phyloP scores from a whole-genome alignment of 2,329 filamentous ascomycete species.

The Paraphaeosphaeria sporulosa region DNA sequence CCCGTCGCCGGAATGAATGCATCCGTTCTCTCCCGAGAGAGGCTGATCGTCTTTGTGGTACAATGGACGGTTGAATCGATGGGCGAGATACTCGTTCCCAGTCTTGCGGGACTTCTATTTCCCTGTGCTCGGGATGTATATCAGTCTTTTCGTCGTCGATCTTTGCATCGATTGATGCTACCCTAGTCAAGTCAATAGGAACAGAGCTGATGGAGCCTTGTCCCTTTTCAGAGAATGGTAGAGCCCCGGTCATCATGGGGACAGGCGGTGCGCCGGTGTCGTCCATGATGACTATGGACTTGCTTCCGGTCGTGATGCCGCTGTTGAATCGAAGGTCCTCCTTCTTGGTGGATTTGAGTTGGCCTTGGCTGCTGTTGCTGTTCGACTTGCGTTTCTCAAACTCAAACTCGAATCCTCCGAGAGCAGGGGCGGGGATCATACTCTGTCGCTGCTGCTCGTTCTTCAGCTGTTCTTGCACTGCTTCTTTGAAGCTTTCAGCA shows the following conservation, averaged over 20 bases:
- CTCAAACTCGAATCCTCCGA: conserved; percentile 47
- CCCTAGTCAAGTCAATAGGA: conserved; percentile 19
- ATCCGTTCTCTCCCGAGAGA: conserved; percentile 42
- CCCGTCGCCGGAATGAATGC: conserved; percentile 46
- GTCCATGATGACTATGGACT: conserved; percentile 89
- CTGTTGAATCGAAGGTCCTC: conserved; percentile 55
- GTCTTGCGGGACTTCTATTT: conserved; percentile 16
- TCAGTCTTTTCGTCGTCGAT: conserved; percentile 21
- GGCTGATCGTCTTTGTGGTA: conserved; percentile 35
- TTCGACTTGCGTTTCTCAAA: conserved; percentile 35
- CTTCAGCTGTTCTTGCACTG: conserved; percentile 69
- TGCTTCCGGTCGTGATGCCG: conserved; percentile 78
- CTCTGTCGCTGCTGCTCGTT: conserved; percentile 34
- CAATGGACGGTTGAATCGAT: conserved; percentile 27
- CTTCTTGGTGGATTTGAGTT: conserved; percentile 14
- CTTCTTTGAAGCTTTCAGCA: conserved; percentile 79
- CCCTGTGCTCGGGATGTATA: conserved; percentile 28
- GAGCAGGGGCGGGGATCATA: conserved; percentile 30
- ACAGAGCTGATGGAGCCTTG: conserved; percentile 8
- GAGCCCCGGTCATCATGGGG: conserved; percentile 61
- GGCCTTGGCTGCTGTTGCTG: conserved; percentile 19
- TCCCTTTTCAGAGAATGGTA: conserved; percentile 35
- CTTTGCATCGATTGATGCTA: conserved; percentile 28
- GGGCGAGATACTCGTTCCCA: conserved; percentile 30
- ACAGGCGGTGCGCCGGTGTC: conserved; percentile 65